Percentiles rank a stretch among this genome's conserved stretches.
Evolutionary conservation across 176 grass and related monocot species (phyloP).

Genomic region (Avena eriantha): DNA sequence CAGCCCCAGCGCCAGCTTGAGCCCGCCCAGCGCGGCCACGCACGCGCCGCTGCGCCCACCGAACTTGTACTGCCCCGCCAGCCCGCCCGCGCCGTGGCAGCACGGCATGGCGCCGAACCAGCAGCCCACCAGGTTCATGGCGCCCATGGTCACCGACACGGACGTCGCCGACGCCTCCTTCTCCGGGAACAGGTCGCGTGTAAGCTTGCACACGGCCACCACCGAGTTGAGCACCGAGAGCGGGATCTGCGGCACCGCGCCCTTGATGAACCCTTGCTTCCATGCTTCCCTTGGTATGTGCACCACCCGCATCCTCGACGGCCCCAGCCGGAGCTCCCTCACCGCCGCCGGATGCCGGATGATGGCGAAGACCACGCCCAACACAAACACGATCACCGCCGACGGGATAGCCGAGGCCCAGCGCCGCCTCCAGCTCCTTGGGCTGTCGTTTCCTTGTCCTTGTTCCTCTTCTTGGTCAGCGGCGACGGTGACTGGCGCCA

Average conservation of each 20-base stretch:
- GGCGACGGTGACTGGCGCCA: not conserved
- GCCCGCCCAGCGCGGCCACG: constrained; percentile 73
- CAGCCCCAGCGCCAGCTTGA: constrained; percentile 70
- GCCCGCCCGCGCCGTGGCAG: constrained; percentile 85
- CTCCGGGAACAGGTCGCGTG: constrained; percentile 77
- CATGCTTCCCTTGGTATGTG: constrained; percentile 67
- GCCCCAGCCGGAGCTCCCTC: constrained; percentile 61
- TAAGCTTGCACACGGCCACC: constrained; percentile 86
- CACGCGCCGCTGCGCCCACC: constrained; percentile 70
- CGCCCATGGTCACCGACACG: constrained; percentile 79
- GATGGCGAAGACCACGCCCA: constrained; percentile 72
- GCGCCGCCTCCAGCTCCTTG: constrained; percentile 12
- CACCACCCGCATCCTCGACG: constrained; percentile 62
- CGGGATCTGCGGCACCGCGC: constrained; percentile 78
- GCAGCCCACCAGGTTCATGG: constrained; percentile 89
- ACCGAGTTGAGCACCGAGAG: constrained; percentile 91
- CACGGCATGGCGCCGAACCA: constrained; percentile 98
- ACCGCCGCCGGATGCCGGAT: constrained; percentile 64
- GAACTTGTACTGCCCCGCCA: constrained; percentile 90
- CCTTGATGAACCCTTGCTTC: constrained; percentile 82
- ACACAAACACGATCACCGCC: constrained; percentile 71
- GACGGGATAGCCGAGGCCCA: constrained; percentile 50
- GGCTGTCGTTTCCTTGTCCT: not conserved
- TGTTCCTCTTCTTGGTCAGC: not conserved
- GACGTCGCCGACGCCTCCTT: constrained; percentile 61